Evolutionary conservation across 495 filamentous ascomycete species (phyloP).

Genomic region (Xylaria acuta): DNA sequence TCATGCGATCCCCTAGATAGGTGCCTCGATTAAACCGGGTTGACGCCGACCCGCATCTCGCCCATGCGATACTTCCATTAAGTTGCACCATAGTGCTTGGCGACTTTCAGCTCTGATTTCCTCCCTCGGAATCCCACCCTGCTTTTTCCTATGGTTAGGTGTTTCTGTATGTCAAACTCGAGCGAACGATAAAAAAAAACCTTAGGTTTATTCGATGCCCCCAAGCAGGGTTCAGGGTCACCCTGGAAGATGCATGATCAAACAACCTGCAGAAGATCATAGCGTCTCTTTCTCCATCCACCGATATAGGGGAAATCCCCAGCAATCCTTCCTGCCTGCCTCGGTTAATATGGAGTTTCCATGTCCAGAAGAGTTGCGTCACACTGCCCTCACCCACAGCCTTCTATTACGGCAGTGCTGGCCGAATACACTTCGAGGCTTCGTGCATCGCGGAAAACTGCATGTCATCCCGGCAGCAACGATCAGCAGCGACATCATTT

Average conservation of each 20-base stretch:
- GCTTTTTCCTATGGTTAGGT: background rate
- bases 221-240: background rate
- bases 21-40: background rate
- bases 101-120: constrained; percentile 18
- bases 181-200: background rate
- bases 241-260: constrained; percentile 12
- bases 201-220: background rate
- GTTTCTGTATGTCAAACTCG: background rate
- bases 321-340: background rate
- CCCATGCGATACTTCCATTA: background rate
- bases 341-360: background rate
- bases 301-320: background rate
- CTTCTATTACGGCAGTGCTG: background rate
- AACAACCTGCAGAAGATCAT: constrained; percentile 16
- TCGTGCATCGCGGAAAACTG: background rate
- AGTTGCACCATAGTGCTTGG: constrained; percentile 20
- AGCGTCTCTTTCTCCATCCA: constrained; percentile 2
- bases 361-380: background rate
- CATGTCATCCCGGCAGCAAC: background rate
- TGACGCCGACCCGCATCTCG: background rate
- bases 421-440: background rate
- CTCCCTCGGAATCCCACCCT: constrained; percentile 2
- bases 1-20: background rate
- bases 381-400: background rate
- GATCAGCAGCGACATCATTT: background rate